A percentile compares a stretch with the other conserved stretches of the same genome.
Conservation (phyloP, 345 rosid genomes). For the Rhodamnia rubescens region DNA sequence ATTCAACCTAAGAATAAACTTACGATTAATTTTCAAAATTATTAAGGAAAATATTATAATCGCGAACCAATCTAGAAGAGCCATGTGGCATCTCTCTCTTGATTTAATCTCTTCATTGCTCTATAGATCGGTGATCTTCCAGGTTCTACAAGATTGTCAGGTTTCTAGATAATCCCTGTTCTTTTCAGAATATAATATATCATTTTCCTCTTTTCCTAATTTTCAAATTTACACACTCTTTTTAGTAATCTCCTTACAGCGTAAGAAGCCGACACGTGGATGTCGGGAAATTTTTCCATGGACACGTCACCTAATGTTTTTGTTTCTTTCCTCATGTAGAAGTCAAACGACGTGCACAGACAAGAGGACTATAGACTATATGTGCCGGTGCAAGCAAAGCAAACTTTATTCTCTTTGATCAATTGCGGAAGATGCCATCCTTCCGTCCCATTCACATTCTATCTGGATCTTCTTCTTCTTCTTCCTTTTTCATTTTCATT, state of each 20-base stretch:
- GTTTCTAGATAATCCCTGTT: no score
- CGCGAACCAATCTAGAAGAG: no score
- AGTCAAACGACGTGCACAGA: not conserved
- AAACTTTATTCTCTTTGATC: not conserved
- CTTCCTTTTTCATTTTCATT: not conserved
- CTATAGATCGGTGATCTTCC: no score
- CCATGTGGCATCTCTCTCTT: no score
- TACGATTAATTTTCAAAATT: no score
- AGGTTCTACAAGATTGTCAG: no score
- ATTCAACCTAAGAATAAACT: no score
- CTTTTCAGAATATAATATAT: no score
- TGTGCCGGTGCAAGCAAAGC: not conserved
- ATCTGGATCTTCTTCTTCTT: not conserved
- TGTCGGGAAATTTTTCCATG: not conserved
- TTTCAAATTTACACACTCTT: no score
- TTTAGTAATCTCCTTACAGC: not conserved
- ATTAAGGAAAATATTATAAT: no score
- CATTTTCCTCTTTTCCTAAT: no score
- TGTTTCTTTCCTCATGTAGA: not conserved
- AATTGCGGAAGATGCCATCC: not conserved
- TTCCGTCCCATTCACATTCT: not conserved
- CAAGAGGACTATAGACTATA: not conserved
- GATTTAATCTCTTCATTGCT: no score
- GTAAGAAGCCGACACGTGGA: not conserved
- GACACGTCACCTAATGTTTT: not conserved